Base-by-base conservation (phyloP, 345 rosid species). In the Camelina hispida region DNA sequence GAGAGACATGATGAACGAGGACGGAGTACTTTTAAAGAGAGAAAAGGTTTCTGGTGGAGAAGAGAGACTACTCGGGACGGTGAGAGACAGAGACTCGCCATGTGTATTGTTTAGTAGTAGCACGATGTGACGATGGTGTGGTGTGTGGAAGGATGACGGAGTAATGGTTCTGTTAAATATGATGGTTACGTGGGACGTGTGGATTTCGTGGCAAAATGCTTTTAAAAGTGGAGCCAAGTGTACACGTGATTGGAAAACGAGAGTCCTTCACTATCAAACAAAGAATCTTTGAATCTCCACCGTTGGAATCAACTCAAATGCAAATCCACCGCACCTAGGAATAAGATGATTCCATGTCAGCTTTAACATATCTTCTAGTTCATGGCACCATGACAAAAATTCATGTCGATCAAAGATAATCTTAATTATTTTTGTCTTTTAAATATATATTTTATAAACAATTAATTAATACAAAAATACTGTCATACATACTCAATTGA, bases 51-150 rank as follows among this genome's bases (percentile, higher is more conserved):
- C 17, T n/a, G 69, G 32, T 35, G 75, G 66, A 42, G 64, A 58
- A 73, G 55, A 61, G 76, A 62, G 64, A 88, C 62, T 35, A 76
- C 20, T 50, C 73, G 80, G 15, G 76, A 20, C 13, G 87, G 25
- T 37, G 83, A 71, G 77, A 79, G 65, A 57, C 81, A 69, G 69
- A 83, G 46, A 43, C 78, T 69, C 78, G 69, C 69, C 83, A 77
- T 83, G 62, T 48, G 25, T 53, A 44, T 17, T 48, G 53, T 48
- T 17, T 47, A 67, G 25, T 11, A 10, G 62, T n/a, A n/a, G n/a
- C n/a, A n/a, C n/a, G n/a, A n/a, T n/a, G n/a, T n/a, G n/a, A n/a
- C 52, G 66, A 13, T 50, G 73, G 42, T 66, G 56, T 32, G 28
- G 30, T 28, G 30, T 28, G 30, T 28, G 30, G 5, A n/a, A 15